Conservation (phyloP, 2,329 filamentous ascomycete species). For the Didymella lethalis region DNA sequence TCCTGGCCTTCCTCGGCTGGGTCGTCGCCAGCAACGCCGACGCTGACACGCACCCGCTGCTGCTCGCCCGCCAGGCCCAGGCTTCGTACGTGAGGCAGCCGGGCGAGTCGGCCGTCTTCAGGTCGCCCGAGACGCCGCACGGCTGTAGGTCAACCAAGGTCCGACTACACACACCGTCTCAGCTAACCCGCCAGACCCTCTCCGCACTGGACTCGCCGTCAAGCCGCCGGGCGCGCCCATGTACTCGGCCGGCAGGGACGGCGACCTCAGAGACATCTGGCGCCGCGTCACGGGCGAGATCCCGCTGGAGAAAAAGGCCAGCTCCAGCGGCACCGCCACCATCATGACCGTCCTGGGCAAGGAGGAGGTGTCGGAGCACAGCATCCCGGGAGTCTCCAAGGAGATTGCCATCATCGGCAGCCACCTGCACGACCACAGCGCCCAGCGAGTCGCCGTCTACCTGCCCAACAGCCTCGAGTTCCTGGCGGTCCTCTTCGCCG, state of each 20-base stretch:
- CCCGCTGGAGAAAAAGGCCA: conserved; percentile 70
- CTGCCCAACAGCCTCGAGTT: conserved; percentile 93
- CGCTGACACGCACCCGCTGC: conserved; percentile 89
- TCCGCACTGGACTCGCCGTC: conserved; percentile 65
- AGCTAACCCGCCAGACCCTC: conserved; percentile 44
- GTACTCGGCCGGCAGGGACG: conserved; percentile 83
- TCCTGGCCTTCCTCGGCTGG: conserved; percentile 74
- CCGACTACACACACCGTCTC: not conserved
- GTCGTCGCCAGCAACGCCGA: conserved; percentile 75
- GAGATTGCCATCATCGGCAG: conserved; percentile 89
- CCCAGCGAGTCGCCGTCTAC: conserved; percentile 83
- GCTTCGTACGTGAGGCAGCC: conserved; percentile 80
- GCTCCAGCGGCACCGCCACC: conserved; percentile 68
- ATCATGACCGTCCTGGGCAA: conserved; percentile 82
- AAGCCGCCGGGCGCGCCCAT: conserved; percentile 81
- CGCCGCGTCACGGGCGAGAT: conserved; percentile 72
- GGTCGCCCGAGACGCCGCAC: conserved; percentile 84
- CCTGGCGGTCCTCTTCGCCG: conserved; percentile 80
- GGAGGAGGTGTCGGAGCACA: conserved; percentile 76
- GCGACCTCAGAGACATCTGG: conserved; percentile 93
- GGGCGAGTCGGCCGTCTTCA: conserved; percentile 84
- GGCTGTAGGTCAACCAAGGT: conserved; percentile 62
- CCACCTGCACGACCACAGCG: conserved; percentile 72
- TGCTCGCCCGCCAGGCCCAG: conserved; percentile 84
- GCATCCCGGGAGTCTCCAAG: conserved; percentile 73